Conservation (phyloP, 2,329 filamentous ascomycete genomes). For the Ampelomyces quisqualis region DNA sequence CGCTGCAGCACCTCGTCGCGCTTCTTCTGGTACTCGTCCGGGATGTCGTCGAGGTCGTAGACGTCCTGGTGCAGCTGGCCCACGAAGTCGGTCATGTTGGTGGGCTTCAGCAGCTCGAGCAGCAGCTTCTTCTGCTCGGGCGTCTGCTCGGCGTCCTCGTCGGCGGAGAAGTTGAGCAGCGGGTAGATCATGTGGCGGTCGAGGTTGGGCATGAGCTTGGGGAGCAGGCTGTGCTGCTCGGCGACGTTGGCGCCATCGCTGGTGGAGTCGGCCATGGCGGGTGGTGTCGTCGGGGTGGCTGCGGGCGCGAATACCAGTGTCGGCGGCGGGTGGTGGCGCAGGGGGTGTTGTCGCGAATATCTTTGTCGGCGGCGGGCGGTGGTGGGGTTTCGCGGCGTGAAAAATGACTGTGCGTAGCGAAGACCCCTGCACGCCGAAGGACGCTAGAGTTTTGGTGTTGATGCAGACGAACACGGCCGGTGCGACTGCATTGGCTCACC, state of each 20-base stretch:
- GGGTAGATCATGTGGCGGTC: slow-evolving; percentile 97
- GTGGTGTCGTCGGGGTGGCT: slow-evolving; percentile 10
- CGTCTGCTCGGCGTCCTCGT: slow-evolving; percentile 73
- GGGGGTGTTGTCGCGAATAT: slow-evolving; percentile 10
- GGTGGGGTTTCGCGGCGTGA: slow-evolving; percentile 17
- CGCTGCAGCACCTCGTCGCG: slow-evolving; percentile 82
- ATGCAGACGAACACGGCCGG: slow-evolving; percentile 4
- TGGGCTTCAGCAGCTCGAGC: slow-evolving; percentile 91
- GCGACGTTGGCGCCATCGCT: slow-evolving; percentile 54
- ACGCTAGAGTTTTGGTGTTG: slow-evolving; percentile 43
- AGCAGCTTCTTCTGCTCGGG: slow-evolving; percentile 80
- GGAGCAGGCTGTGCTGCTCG: slow-evolving; percentile 76
- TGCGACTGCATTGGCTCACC: neutral
- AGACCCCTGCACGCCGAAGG: slow-evolving; percentile 24
- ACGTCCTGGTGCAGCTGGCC: slow-evolving; percentile 89
- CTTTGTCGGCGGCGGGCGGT: slow-evolving; percentile 13
- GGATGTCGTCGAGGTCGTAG: slow-evolving; percentile 73
- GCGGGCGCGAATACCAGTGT: slow-evolving; percentile 12
- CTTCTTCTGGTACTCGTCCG: slow-evolving; percentile 85
- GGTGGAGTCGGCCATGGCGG: slow-evolving; percentile 44
- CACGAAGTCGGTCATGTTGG: slow-evolving; percentile 99
- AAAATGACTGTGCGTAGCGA: slow-evolving; percentile 44
- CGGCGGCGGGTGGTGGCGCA: slow-evolving; percentile 17
- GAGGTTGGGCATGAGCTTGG: slow-evolving; percentile 86
- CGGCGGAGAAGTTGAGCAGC: slow-evolving; percentile 85